Evolutionary conservation across 345 rosid genomes (phyloP), one percentile per base, ranked within the genome.

Genomic region (Acer campestre): DNA sequence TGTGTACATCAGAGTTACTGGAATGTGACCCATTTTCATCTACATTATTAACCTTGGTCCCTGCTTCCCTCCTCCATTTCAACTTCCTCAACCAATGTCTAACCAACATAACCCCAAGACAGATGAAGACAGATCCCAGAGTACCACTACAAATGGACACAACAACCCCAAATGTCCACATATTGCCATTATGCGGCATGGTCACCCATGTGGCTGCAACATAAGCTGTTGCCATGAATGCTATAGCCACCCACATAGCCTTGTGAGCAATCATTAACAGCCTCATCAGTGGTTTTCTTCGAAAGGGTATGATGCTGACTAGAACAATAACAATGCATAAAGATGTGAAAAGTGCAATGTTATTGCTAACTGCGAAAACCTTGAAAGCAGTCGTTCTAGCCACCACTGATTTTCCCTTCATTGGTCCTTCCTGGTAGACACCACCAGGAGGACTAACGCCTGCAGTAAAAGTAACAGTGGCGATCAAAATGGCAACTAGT

Each of bases 261-360:
- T 80, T 49, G 25, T 87, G 84, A 25, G 84, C 27, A 5, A 80
- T 29, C 62, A 63, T 53, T 58, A 85, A 22, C 29, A 81, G 69
- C 6, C 49, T 79, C 73, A 31, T 76, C 10, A 78, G 73, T 42
- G 78, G 71, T 6, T 75, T 71, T 10, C 74, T 72, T 8, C 4
- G 64, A 16, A 79, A 85, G 0, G 88, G 81, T 8, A 83, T 74
- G 53, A 85, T 64, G 71, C 80, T 81, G 1, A 76, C n/a, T 35
- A 80, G 80, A 81, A 78, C 80, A 17, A 81, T 59, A 20, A 78
- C 85, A 38, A 83, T 76, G 59, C 85, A 66, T 25, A 83, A 83
- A 6, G 85, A 81, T 70, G 85, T 75, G 76, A 81, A 87, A 73
- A 87, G 76, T 0, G 88, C 85, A 6, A 86, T 75, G 80, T 73